Evolutionary conservation across 2,329 filamentous ascomycete genomes (phyloP), one percentile per base, ranked within the genome.

Genomic region (Neonectria sp.): DNA sequence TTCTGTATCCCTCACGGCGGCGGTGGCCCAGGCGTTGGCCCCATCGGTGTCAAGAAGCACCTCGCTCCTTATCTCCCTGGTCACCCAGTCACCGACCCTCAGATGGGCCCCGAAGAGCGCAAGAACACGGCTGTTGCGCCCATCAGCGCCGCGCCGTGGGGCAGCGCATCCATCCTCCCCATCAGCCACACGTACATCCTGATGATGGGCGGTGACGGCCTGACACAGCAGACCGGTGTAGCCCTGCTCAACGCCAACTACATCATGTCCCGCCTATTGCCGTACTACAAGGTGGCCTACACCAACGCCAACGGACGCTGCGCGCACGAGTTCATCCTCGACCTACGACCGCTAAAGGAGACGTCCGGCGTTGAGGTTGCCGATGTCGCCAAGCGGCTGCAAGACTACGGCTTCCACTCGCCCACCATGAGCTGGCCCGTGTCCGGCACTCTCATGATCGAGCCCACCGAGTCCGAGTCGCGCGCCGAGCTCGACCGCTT

Each of bases 1-100:
- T 98, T 98, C 87, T 98, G 95, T 81, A 98, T 98, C 75, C 95
- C 95, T 52, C 95, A 98, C 82, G 95, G 95, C 59, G 95, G 95
- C 69, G 95, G 95, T 73, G 95, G 95, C 17, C 95, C 95, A 9
- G 95, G 95, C 78, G 94, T 98, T 45, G 95, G 95, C 2, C 95
- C 95, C 57, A 97, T 98, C 72, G 95, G 95, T 78, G 95, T 97
- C 56, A 96, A 95, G 79, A 84, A 90, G 68, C 94, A 97, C 76
- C 89, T 98, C 57, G 83, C 88, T 8, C 90, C 90, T 15, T 95
- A 91, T 85, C 87, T 98, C 8, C 74, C 74, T 17, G 65, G 74
- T 4, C 74, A 76, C 65, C 74, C 74, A 27, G 65, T 63, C 40
- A 70, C 74, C 21, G 74, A 76, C 7, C 76, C 77, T 62, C 75